Evolutionary conservation across 1,284 basidiomycete species (phyloP).

Genomic region (Fomitopsis schrenkii): DNA sequence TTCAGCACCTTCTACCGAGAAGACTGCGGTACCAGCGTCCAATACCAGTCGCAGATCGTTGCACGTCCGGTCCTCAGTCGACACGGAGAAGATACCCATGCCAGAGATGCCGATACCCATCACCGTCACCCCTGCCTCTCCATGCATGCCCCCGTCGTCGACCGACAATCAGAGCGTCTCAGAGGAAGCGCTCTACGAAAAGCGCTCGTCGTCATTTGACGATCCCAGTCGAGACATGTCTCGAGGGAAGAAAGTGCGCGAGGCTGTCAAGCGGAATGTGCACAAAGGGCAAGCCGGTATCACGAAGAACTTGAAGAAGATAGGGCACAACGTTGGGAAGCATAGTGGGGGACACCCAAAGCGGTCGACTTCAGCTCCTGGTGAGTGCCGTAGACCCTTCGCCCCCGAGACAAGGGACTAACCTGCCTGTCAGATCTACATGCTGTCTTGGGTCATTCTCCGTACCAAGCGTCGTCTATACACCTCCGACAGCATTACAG

Average conservation of each 20-base stretch:
- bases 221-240: slow-evolving; percentile 20
- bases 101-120: slow-evolving; percentile 27
- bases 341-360: slow-evolving; percentile 45
- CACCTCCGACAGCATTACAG: slow-evolving; percentile 69
- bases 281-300: slow-evolving; percentile 70
- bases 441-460: slow-evolving; percentile 51
- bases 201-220: slow-evolving; percentile 23
- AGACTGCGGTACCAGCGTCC: slow-evolving; percentile 6
- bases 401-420: too few species aligned
- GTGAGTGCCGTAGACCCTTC: slow-evolving; percentile 30
- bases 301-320: slow-evolving; percentile 70
- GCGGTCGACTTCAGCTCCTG: slow-evolving; percentile 60
- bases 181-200: slow-evolving; percentile 15
- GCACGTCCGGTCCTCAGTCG: slow-evolving; percentile 8
- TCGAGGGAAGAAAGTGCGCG: slow-evolving; percentile 63
- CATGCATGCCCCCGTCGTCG: slow-evolving; percentile 19
- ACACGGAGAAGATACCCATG: slow-evolving; percentile 10
- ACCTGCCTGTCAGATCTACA: slow-evolving; percentile 49
- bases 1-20: slow-evolving; percentile 18
- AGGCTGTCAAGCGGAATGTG: slow-evolving; percentile 68
- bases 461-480: slow-evolving; percentile 84
- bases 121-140: slow-evolving; percentile 45
- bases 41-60: slow-evolving; percentile 4
- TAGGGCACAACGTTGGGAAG: slow-evolving; percentile 63
- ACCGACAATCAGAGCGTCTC: background rate